These are phyloP conservation scores for Paecilomyces formosus DNA, from an alignment of 2,329 filamentous ascomycete species.

Conservation along the genomic window DNA sequence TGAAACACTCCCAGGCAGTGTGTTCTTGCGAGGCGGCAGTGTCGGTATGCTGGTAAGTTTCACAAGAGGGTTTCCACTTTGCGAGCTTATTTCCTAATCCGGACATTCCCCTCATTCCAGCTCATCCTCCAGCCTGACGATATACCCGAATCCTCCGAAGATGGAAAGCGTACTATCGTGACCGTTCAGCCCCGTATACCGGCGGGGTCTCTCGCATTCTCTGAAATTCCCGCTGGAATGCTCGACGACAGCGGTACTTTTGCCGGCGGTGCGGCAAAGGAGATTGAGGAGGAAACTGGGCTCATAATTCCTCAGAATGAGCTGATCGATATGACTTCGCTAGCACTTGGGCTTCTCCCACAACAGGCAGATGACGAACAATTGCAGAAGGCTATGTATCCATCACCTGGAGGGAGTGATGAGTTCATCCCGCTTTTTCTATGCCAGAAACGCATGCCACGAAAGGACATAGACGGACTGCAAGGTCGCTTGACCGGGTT, in stretches of 20 bases:
- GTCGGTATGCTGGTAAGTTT: constrained; percentile 48
- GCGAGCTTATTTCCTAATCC: not conserved
- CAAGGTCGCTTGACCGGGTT: constrained; percentile 49
- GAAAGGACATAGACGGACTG: constrained; percentile 41
- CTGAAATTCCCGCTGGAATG: constrained; percentile 55
- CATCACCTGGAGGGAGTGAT: constrained; percentile 49
- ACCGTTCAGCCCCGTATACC: constrained; percentile 53
- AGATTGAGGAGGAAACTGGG: constrained; percentile 52
- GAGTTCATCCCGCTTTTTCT: constrained; percentile 53
- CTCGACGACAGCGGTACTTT: constrained; percentile 49
- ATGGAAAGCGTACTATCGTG: constrained; percentile 43
- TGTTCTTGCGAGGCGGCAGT: constrained; percentile 53
- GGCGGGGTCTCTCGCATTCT: constrained; percentile 46
- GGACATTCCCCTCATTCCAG: constrained; percentile 20
- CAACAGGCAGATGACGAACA: constrained; percentile 21
- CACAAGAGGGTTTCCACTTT: not conserved
- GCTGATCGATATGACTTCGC: constrained; percentile 47
- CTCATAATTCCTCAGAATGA: constrained; percentile 44
- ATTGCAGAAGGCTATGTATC: constrained; percentile 46
- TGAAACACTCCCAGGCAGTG: constrained; percentile 47
- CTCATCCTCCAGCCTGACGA: constrained; percentile 50
- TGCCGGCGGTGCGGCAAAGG: constrained; percentile 47
- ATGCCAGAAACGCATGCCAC: constrained; percentile 45
- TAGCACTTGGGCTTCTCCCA: constrained; percentile 31
- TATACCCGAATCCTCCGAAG: constrained; percentile 30